Conservation (phyloP, 2,329 filamentous ascomycete genomes). For the Fusarium euwallaceae region DNA sequence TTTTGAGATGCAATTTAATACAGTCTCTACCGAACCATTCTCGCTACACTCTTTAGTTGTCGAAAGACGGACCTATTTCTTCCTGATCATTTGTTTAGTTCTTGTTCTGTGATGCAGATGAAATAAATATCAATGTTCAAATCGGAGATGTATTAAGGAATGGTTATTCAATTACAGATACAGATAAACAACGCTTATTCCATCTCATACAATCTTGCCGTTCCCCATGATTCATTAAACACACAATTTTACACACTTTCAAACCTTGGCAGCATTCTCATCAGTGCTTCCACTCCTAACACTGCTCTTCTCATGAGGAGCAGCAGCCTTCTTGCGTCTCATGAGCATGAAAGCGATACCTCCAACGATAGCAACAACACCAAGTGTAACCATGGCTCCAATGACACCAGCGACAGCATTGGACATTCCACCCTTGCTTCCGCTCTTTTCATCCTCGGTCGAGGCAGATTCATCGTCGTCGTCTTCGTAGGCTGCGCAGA, state of each 20-base stretch:
- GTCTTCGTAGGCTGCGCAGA: conserved; percentile 50
- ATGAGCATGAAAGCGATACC: conserved; percentile 39
- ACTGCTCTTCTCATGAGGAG: conserved; percentile 19
- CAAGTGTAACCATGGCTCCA: conserved; percentile 51
- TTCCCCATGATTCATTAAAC: neutral
- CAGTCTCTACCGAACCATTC: neutral
- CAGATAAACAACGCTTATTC: neutral
- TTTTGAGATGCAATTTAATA: neutral
- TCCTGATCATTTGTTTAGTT: neutral
- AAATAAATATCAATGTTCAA: too few relatives aligned
- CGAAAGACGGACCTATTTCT: accelerated
- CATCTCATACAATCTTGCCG: neutral
- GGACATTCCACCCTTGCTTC: conserved; percentile 44
- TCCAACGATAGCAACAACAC: conserved; percentile 41
- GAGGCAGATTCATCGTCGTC: conserved; percentile 21
- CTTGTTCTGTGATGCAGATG: too few relatives aligned
- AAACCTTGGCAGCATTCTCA: conserved; percentile 10
- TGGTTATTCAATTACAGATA: neutral
- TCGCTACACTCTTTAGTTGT: neutral
- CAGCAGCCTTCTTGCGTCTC: conserved; percentile 35
- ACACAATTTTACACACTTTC: neutral
- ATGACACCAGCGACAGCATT: conserved; percentile 52
- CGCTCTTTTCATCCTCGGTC: conserved; percentile 6
- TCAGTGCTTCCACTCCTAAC: conserved; percentile 31
- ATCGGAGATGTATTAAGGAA: neutral